Conservation (phyloP, 1,139 yeast genomes). For the Hanseniaspora uvarum region DNA sequence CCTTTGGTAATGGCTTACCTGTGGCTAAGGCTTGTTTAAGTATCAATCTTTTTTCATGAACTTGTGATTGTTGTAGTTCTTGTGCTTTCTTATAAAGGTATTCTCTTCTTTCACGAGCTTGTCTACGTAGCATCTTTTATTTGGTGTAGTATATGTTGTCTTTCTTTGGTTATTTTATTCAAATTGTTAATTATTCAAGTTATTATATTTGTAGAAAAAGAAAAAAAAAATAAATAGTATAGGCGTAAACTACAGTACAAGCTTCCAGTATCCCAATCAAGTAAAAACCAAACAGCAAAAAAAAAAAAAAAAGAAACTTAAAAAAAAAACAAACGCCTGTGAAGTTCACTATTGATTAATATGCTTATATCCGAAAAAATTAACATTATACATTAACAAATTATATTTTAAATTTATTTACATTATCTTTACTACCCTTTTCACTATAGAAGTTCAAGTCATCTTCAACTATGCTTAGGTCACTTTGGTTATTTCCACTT, state of each 20-base stretch:
- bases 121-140: constrained; percentile 58
- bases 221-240: neutral
- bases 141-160: neutral
- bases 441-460: constrained; percentile 17
- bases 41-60: constrained; percentile 77
- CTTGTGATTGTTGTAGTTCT: constrained; percentile 78
- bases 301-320: neutral
- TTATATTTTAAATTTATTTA: neutral
- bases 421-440: neutral
- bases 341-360: neutral
- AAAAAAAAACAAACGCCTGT: neutral
- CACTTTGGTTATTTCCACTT: constrained; percentile 13
- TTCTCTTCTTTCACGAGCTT: constrained; percentile 92
- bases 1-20: constrained; percentile 84
- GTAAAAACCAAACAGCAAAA: neutral
- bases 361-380: neutral
- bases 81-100: constrained; percentile 80
- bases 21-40: constrained; percentile 79
- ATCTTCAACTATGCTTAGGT: constrained; percentile 6
- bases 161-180: neutral
- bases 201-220: neutral
- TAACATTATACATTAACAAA: neutral
- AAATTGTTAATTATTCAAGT: neutral
- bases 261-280: neutral
- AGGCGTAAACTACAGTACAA: neutral